These are phyloP conservation scores for Murraya paniculata DNA, from an alignment of 345 rosid species.

Conservation along the genomic window DNA sequence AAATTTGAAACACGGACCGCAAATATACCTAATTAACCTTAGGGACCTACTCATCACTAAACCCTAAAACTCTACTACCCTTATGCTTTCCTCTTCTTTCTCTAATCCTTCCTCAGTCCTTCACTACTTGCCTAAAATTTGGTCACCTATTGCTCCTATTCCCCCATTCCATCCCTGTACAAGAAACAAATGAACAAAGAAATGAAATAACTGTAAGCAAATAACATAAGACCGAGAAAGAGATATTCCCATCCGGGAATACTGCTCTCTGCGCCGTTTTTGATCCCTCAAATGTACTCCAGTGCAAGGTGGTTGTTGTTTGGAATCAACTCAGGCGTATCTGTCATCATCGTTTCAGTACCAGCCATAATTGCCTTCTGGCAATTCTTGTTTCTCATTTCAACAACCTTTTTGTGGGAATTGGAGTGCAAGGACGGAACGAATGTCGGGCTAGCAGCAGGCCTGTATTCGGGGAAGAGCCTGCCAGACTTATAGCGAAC, in stretches of 20 bases:
- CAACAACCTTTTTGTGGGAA: conserved; percentile 92
- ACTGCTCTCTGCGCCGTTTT: background rate
- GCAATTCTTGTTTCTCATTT: conserved; percentile 68
- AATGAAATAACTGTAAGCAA: conserved; percentile 35
- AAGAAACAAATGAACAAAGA: conserved; percentile 41
- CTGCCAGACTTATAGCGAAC: conserved; percentile 93
- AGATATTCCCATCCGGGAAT: conserved; percentile 15
- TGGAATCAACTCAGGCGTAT: conserved; percentile 43
- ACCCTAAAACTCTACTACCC: conserved; percentile 34
- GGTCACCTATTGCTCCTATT: conserved; percentile 39
- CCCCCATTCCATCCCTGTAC: conserved; percentile 55
- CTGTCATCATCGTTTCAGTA: conserved; percentile 13
- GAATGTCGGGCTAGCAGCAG: conserved; percentile 93
- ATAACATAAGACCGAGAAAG: conserved; percentile 13
- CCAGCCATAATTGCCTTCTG: conserved; percentile 18
- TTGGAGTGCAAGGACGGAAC: conserved; percentile 88
- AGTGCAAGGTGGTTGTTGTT: conserved; percentile 29
- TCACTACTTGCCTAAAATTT: conserved; percentile 33
- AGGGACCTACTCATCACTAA: conserved; percentile 34
- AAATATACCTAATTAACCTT: conserved; percentile 26
- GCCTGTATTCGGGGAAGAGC: conserved; percentile 97
- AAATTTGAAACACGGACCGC: conserved; percentile 22
- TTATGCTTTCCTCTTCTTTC: conserved; percentile 24
- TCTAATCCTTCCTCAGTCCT: conserved; percentile 27
- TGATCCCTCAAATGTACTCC: conserved; percentile 39